Conservation (phyloP, 2,329 filamentous ascomycete species). For the Alternaria sp. region DNA sequence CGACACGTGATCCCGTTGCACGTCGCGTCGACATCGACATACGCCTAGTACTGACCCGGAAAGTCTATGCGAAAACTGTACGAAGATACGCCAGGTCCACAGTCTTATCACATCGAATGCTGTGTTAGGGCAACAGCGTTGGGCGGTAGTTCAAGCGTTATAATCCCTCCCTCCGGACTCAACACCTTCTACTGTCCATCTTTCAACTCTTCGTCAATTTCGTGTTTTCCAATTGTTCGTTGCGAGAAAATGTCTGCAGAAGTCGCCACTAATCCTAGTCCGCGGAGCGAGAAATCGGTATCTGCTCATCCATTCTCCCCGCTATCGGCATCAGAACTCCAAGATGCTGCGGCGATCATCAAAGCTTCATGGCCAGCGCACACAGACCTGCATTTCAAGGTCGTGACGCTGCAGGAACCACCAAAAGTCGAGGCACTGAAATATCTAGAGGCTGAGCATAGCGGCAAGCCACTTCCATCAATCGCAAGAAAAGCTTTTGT, state of each 20-base stretch:
- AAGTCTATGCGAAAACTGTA: conserved; percentile 35
- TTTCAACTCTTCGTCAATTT: neutral
- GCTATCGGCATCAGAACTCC: conserved; percentile 64
- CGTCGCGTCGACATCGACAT: neutral
- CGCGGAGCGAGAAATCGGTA: conserved; percentile 29
- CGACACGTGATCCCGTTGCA: conserved; percentile 15
- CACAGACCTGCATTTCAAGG: conserved; percentile 68
- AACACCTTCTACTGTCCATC: neutral
- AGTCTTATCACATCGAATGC: conserved; percentile 27
- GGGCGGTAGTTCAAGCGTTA: neutral
- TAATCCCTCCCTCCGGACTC: neutral
- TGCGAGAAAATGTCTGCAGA: conserved; percentile 38
- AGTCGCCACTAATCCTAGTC: conserved; percentile 29
- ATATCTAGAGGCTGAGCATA: conserved; percentile 69
- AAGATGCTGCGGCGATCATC: conserved; percentile 58
- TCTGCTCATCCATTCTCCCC: conserved; percentile 65
- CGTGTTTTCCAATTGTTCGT: neutral
- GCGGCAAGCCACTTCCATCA: conserved; percentile 58
- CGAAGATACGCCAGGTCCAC: conserved; percentile 21
- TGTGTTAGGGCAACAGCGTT: conserved; percentile 12
- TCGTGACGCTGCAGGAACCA: conserved; percentile 70
- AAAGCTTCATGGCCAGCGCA: conserved; percentile 61
- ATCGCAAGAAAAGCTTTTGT: conserved; percentile 62
- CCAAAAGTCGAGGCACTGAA: conserved; percentile 64
- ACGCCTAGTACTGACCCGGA: conserved; percentile 23